phyloP scores from a whole-genome alignment of 805 yeast genomes.

The Kuraishia hungarica region DNA sequence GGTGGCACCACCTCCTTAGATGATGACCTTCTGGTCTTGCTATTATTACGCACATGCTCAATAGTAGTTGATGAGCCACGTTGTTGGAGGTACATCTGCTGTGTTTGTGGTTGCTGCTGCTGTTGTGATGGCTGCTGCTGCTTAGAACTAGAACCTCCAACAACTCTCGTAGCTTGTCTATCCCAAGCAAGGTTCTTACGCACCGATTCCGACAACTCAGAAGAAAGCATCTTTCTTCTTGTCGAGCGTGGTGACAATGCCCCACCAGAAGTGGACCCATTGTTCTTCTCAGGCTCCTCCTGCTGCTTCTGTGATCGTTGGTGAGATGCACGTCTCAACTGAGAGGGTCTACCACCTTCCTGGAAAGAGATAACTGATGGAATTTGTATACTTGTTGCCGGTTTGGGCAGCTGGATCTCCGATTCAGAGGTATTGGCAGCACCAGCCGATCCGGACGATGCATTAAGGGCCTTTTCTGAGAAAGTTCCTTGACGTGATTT shows the following conservation, averaged over 20 bases:
- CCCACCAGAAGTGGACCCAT: neutral
- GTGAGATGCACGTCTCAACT: neutral
- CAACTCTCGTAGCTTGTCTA: neutral
- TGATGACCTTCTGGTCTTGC: neutral
- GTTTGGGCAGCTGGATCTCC: neutral
- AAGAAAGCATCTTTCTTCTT: slow-evolving; percentile 2
- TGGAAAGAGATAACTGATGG: neutral
- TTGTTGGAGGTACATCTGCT: neutral
- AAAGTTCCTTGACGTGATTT: neutral
- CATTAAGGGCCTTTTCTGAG: neutral
- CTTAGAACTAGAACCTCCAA: neutral
- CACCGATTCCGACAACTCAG: slow-evolving; percentile 2
- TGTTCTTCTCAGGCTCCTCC: neutral
- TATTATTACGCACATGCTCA: neutral
- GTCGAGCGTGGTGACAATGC: slow-evolving; percentile 3
- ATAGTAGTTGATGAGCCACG: neutral
- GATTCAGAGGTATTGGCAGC: neutral
- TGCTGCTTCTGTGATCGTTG: neutral
- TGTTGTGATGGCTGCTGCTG: neutral
- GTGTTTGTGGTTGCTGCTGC: neutral
- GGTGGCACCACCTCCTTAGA: neutral
- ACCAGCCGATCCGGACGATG: neutral
- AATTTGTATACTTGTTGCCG: neutral
- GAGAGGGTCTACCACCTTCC: neutral
- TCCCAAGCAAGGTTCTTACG: slow-evolving; percentile 3